Evolutionary conservation across 192 early-diverging fungal genomes (phyloP).

Genomic region (Coemansia sp.): DNA sequence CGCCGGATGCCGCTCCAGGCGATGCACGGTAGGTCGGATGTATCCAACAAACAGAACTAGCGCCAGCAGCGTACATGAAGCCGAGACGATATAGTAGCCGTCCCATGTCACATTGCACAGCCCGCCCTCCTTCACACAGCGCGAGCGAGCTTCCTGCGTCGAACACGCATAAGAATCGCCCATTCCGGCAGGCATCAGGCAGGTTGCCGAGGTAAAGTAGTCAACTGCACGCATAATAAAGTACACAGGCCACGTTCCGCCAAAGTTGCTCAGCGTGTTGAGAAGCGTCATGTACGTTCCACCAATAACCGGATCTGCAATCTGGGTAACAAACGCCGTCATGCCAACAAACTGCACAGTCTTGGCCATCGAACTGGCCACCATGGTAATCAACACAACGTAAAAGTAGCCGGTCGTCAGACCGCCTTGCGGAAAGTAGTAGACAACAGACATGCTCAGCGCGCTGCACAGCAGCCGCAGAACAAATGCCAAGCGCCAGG

Average conservation of each 20-base stretch:
- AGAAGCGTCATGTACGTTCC: slow-evolving; percentile 87
- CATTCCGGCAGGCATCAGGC: slow-evolving; percentile 55
- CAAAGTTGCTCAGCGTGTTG: slow-evolving; percentile 94
- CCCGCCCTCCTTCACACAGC: slow-evolving; percentile 67
- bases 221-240: slow-evolving; percentile 93
- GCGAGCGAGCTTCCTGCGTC: slow-evolving; percentile 60
- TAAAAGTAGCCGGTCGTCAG: slow-evolving; percentile 71
- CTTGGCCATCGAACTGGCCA: slow-evolving; percentile 82
- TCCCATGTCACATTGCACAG: slow-evolving; percentile 69
- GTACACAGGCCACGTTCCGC: slow-evolving; percentile 95
- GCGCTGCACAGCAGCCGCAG: slow-evolving; percentile 77
- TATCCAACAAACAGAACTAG: slow-evolving; percentile 58
- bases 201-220: slow-evolving; percentile 78
- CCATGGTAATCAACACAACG: slow-evolving; percentile 74
- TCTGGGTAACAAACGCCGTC: slow-evolving; percentile 91
- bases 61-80: slow-evolving; percentile 71
- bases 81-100: slow-evolving; percentile 84
- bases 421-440: slow-evolving; percentile 69
- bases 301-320: slow-evolving; percentile 94
- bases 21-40: slow-evolving; percentile 62
- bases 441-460: slow-evolving; percentile 82
- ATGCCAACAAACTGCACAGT: slow-evolving; percentile 97
- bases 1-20: slow-evolving; percentile 57
- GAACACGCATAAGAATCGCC: slow-evolving; percentile 59
- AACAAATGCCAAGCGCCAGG: slow-evolving; percentile 92